Evolutionary conservation across 257 asterid species (phyloP).

Genomic region (Solanum virginianum): DNA sequence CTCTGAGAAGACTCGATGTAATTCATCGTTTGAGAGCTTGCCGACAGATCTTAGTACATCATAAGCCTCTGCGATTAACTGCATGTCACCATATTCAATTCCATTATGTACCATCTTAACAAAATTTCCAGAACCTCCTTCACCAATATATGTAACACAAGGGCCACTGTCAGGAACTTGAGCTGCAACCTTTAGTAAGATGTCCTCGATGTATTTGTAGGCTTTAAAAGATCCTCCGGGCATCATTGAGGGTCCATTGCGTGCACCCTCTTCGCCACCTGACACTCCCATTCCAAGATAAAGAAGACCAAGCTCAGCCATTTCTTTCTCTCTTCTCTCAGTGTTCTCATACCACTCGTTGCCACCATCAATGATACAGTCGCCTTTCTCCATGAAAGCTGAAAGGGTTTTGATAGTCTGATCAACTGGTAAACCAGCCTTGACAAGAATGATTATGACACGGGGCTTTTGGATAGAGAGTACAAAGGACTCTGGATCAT

Average conservation of each 20-base stretch:
- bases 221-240: slow-evolving; percentile 92
- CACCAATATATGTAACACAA: slow-evolving; percentile 81
- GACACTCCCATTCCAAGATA: slow-evolving; percentile 99
- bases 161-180: slow-evolving; percentile 97
- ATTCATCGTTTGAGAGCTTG: slow-evolving; percentile 74
- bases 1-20: slow-evolving; percentile 51
- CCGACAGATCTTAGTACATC: slow-evolving; percentile 89
- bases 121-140: slow-evolving; percentile 88
- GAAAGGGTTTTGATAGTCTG: slow-evolving; percentile 87
- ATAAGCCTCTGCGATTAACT: slow-evolving; percentile 83
- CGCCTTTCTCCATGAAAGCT: slow-evolving; percentile 87
- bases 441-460: slow-evolving; percentile 86
- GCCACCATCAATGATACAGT: slow-evolving; percentile 92
- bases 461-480: slow-evolving; percentile 91
- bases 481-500: slow-evolving; percentile 75
- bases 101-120: slow-evolving; percentile 96
- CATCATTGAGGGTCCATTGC: slow-evolving; percentile 92
- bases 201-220: slow-evolving; percentile 72
- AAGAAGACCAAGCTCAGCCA: slow-evolving; percentile 55
- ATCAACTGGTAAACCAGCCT: slow-evolving; percentile 95
- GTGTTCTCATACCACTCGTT: slow-evolving; percentile 99
- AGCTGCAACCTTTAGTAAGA: slow-evolving; percentile 80
- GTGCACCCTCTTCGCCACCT: slow-evolving; percentile 97
- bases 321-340: slow-evolving; percentile 80
- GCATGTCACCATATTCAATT: slow-evolving; percentile 97